Base-by-base conservation (phyloP, 306 rosid species). In the Corylus avellana region DNA sequence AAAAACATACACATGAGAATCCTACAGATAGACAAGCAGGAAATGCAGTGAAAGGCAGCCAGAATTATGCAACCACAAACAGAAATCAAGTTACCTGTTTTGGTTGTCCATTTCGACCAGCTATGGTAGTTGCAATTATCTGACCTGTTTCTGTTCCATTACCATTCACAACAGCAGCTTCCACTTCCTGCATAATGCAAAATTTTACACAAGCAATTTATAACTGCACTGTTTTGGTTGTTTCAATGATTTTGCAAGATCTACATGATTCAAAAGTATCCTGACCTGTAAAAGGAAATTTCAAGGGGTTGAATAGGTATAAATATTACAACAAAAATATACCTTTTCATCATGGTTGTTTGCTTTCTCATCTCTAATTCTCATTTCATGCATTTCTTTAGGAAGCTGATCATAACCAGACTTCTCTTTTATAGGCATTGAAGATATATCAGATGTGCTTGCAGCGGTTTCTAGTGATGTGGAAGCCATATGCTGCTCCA, bases 121-220 rank as follows among this genome's bases (percentile, higher is more conserved):
- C 90, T 25, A 93, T 87, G 42, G 92, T 87, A 18, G 97, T 91
- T 13, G 93, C 84, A 77, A 93, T 93, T 77, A 93, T 83, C 83
- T 93, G 97, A 61, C 98, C 98, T 7, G 97, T 80, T 85, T 93
- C 98, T 58, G 97, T 86, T 77, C 97, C 97, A 80, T 89, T 87
- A 44, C 98, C 93, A 77, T 76, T 90, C 79, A 91, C 86, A 25
- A 88, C 16, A 77, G 84, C 72, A 73, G 94, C 85, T 83, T 89
- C 98, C 76, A 86, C 59, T 51, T 91, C 97, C 98, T 93, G 82
- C 78, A 77, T 32, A 54, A 29, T 77, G 72, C 67, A 85, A 81
- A 75, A 48, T 22, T 27, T 59, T 18, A 11, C 54, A 27, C 66
- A 74, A 69, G 74, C 44, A 68, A 35, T 51, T 10, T 17, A 37